Base-by-base conservation (phyloP, 345 rosid genomes). In the Heritiera fomes region DNA sequence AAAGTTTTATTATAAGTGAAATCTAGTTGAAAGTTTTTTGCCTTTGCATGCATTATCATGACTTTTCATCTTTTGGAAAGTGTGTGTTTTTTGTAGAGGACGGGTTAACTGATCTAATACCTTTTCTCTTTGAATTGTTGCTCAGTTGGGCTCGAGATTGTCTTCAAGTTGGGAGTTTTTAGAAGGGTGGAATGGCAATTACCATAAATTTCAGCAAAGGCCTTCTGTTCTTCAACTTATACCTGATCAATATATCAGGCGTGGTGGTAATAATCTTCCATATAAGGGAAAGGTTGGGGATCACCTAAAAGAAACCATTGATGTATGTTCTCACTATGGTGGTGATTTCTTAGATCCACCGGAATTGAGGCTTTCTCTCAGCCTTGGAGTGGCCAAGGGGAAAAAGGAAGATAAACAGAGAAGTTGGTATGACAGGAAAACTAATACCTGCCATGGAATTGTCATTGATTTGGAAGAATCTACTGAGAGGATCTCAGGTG, bases 361-460 rank as follows among this genome's bases (percentile, higher is more conserved):
- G 77, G 85, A 83, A 28, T 81, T 89, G 83, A 80, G 80, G 52
- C 89, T 88, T 77, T 85, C 91, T 55, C 83, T 88, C 53, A 69
- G 71, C 60, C 68, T 63, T 77, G 83, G 84, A 78, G 78, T 3
- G 60, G 81, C 76, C 32, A 50, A 73, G 34, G 80, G 62, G 40
- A 82, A 49, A 78, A 55, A 52, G 38, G 71, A 71, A 71, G 78
- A 65, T 56, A 28, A 68, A 56, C 71, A 12, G 34, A 63, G 59
- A 72, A 60, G 43, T 55, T 55, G 65, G 71, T 71, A 80, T 64
- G 73, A 64, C 60, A 73, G 79, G 67, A 77, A 77, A 72, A 67
- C 62, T 67, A 65, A n/a, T 62, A 50, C 77, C 52, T 66, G 3
- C 82, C 61, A 80, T 32, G 67, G 50, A 38, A 66, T 34, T 62